Evolutionary conservation across 2,329 filamentous ascomycete genomes (phyloP), one percentile per base, ranked within the genome.

Genomic region (Fusarium annulatum): DNA sequence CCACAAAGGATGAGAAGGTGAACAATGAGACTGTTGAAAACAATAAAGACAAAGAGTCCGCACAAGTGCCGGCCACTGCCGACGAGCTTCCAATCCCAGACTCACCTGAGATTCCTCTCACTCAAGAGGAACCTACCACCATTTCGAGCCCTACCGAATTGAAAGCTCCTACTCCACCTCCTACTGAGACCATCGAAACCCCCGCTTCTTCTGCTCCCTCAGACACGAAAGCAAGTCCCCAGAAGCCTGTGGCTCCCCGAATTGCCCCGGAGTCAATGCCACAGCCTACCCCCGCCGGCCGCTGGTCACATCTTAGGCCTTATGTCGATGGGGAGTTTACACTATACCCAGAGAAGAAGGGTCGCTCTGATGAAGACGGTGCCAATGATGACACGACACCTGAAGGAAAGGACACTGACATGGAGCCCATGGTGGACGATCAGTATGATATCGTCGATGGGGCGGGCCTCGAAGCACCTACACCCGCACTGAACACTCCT

Each of bases 301-400:
- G 80, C 28, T 85, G 82, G 81, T 76, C 82, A 26, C 73, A 83
- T 45, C 77, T 86, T 14, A 85, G 82, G 4, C 82, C 84, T 8
- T 85, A 84, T 56, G 64, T 86, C 12, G 79, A 81, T 36, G 82
- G 80, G 21, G 83, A 85, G 64, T 83, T 78, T 60, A 71, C 81
- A 30, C 71, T 78, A 4, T 85, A 85, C 49, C 84, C 84, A 3
- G 84, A 84, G 61, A 83, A 78, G 69, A 82, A 79, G 63, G 67
- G 71, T 23, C 77, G 77, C 18, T 64, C 73, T 21, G 80, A 82
- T 12, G 82, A 82, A 23, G 81, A 82, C 26, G 73, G 70, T 7
- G 68, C 74, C 36, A 69, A 72, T 30, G 81, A 82, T 12, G 80
- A 83, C 33, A 71, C 73, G 33, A 77, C 77, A 21, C 67, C 78